Percentiles rank a stretch among this genome's conserved stretches.
Evolutionary conservation across 345 rosid species (phyloP).

Genomic region (Cochlearia excelsa): DNA sequence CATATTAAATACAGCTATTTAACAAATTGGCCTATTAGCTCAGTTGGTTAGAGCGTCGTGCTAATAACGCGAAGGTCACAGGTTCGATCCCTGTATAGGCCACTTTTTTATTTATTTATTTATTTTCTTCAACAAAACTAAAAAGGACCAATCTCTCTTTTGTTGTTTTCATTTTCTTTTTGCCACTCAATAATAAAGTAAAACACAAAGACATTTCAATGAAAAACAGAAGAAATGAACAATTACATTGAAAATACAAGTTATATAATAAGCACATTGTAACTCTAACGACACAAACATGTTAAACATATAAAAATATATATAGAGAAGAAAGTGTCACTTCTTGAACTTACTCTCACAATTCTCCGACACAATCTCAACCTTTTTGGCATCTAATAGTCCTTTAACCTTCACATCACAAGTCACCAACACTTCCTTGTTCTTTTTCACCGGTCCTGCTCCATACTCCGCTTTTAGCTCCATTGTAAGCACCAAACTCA

Average conservation of each 20-base stretch:
- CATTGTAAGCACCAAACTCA: conserved; percentile 36
- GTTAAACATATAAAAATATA: conserved; percentile 1
- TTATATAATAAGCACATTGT: conserved; percentile 12
- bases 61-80: conserved; percentile 95
- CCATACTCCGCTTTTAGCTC: conserved; percentile 27
- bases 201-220: conserved; percentile 7
- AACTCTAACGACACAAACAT: conserved; percentile 31
- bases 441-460: conserved; percentile 34
- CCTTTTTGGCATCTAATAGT: conserved; percentile 33
- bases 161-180: conserved; percentile 23
- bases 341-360: conserved; percentile 44
- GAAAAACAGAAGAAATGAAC: conserved; percentile 4
- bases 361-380: conserved; percentile 43
- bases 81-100: conserved; percentile 79
- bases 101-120: conserved; percentile 19
- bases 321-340: conserved; percentile 8
- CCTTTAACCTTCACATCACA: conserved; percentile 54
- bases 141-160: background rate
- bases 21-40: conserved; percentile 50
- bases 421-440: conserved; percentile 36
- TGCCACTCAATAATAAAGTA: conserved; percentile 14
- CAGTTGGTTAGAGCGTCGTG: conserved; percentile 96
- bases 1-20: background rate
- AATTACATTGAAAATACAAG: conserved; percentile 25
- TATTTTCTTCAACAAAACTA: background rate